Conservation (phyloP, 2,329 filamentous ascomycete genomes). For the Aureobasidium lini region DNA sequence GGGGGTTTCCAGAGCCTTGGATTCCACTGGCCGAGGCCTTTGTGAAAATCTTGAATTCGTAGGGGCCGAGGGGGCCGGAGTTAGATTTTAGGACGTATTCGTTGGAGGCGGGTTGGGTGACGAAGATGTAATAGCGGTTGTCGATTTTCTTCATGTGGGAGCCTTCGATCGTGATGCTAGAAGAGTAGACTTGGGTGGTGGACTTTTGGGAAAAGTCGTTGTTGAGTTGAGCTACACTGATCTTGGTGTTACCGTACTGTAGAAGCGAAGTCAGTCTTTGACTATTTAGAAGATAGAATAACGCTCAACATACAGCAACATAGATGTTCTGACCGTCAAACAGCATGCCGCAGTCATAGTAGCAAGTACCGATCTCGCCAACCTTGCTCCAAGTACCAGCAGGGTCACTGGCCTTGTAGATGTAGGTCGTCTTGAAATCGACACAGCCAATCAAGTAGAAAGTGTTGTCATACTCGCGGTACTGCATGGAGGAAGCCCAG, state of each 20-base stretch:
- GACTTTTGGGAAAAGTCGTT: constrained; percentile 40
- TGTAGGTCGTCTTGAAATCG: constrained; percentile 43
- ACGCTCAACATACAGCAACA: constrained; percentile 30
- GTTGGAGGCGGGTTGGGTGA: constrained; percentile 38
- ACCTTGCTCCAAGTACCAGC: constrained; percentile 38
- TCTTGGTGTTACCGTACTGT: constrained; percentile 41
- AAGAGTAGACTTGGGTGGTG: constrained; percentile 39
- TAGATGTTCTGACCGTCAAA: constrained; percentile 55
- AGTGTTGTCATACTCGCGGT: constrained; percentile 40
- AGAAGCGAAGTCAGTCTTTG: background rate
- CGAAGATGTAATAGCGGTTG: constrained; percentile 49
- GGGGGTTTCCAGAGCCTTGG: constrained; percentile 25
- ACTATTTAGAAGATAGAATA: too few relatives aligned
- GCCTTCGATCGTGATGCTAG: constrained; percentile 38
- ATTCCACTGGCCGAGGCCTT: constrained; percentile 39
- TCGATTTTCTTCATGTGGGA: constrained; percentile 52
- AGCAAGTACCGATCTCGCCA: constrained; percentile 39
- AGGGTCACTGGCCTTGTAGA: constrained; percentile 42
- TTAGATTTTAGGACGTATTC: constrained; percentile 45
- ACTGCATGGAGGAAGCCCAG: constrained; percentile 49
- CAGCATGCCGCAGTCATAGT: constrained; percentile 52
- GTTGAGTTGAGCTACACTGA: constrained; percentile 46
- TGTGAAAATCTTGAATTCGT: constrained; percentile 39
- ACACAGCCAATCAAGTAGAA: constrained; percentile 55
- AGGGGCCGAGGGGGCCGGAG: constrained; percentile 43